Base-by-base conservation (phyloP, 305 asterid genomes). In the Fraxinus nigra region DNA sequence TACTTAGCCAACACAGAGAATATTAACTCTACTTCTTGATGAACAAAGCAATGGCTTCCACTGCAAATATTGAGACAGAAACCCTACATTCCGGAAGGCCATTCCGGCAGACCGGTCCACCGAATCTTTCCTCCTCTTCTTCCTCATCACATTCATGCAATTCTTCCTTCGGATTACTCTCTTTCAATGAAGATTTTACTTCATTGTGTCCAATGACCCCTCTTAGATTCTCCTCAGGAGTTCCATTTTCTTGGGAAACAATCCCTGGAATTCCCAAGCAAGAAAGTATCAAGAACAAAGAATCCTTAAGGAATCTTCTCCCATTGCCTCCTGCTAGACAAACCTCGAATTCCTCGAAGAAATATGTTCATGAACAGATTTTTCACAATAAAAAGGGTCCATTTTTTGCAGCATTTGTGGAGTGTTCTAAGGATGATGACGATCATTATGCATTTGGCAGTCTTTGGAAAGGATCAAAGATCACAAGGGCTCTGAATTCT, bases 261-360 rank as follows among this genome's bases (percentile, higher is more conserved):
- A 73, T 73, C 26, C 77, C 77, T 33, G 77, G 77, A 73, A 73
- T 73, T 33, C 77, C 77, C 77, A 73, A 73, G 28, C 77, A 73
- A 73, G 48, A 34, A 20, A 34, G 43, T 73, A 34, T 14, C 30
- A 73, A 73, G 5, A 73, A 34, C 54, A 73, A 73, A 37, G 51
- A 34, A 14, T 73, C 77, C 13, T 37, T 73, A 3, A 73, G 13
- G 2, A 14, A 16, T 16, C 54, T 73, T 37, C 77, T 73, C 13
- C 77, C 77, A 34, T 73, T 34, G 8, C 77, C 77, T 14, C 77
- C 77, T 20, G 51, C 48, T 73, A 4, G 77, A 73, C 35, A 73
- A n/a, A 73, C 11, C 5, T 73, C 77, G 38, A 73, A 16, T 10
- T 37, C 4, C 48, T 33, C 77, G 4, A 73, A 73, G 51, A 73